Evolutionary conservation across 139 green algal genomes (phyloP).

Genomic region (Chlamydomonas asymmetrica): DNA sequence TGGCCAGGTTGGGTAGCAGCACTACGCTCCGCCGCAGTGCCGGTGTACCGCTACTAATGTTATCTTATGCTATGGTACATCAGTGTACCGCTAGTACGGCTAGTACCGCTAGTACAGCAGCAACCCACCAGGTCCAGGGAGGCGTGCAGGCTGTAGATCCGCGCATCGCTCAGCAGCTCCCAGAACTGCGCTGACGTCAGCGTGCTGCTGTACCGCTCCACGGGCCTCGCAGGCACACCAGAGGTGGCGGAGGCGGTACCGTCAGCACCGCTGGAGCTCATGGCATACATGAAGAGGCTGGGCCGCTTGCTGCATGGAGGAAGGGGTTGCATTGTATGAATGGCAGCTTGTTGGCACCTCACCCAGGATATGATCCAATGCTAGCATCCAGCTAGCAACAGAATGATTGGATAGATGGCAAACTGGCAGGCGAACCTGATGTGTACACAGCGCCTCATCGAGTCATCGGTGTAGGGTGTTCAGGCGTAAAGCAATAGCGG

Average conservation of each 20-base stretch:
- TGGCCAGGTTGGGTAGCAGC: too few species aligned
- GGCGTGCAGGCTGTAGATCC: conserved; percentile 36
- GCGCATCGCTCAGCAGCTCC: conserved; percentile 54
- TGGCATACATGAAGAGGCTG: conserved; percentile 7
- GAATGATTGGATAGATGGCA: background rate
- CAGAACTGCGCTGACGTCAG: conserved; percentile 53
- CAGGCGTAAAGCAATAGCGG: background rate
- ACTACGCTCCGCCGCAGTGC: too few species aligned
- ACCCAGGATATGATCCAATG: background rate
- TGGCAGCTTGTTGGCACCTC: too few species aligned
- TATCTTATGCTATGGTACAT: too few species aligned
- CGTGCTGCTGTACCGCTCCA: conserved; percentile 26
- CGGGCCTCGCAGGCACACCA: too few species aligned
- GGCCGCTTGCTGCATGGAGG: conserved; percentile 30
- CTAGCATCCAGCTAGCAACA: background rate
- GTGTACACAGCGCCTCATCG: background rate
- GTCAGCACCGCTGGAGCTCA: background rate
- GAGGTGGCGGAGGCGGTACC: too few species aligned
- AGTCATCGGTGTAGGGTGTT: background rate
- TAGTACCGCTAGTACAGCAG: too few species aligned
- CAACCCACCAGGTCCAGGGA: too few species aligned
- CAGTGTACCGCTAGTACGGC: too few species aligned
- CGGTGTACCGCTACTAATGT: too few species aligned
- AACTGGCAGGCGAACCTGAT: background rate
- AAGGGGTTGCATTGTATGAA: background rate